Conservation (phyloP, 345 rosid genomes). For the Rhodomyrtus tomentosa region DNA sequence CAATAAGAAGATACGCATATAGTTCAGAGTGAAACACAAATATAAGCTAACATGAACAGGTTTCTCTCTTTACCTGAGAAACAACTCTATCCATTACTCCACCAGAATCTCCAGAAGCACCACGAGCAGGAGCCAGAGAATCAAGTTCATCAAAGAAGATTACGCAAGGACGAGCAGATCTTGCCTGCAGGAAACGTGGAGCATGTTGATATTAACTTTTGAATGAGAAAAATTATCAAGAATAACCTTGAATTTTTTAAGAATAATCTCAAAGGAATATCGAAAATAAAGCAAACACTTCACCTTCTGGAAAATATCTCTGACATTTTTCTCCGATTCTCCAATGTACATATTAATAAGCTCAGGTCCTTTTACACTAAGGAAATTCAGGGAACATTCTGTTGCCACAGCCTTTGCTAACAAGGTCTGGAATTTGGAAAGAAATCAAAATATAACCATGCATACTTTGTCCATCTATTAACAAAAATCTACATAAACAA, state of each 20-base stretch:
- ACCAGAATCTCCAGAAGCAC: slow-evolving; percentile 97
- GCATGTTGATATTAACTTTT: background rate
- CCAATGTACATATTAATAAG: slow-evolving; percentile 99
- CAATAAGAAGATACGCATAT: background rate
- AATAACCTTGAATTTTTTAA: background rate
- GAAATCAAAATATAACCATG: background rate
- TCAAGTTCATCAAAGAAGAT: slow-evolving; percentile 97
- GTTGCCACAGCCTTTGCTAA: slow-evolving; percentile 99
- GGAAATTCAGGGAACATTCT: slow-evolving; percentile 90
- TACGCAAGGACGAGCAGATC: slow-evolving; percentile 94
- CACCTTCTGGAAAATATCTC: slow-evolving; percentile 96
- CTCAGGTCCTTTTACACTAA: slow-evolving; percentile 97
- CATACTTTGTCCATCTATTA: background rate
- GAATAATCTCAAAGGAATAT: background rate
- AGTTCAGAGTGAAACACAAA: background rate
- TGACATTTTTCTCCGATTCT: slow-evolving; percentile 92
- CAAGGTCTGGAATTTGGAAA: slow-evolving; percentile 49
- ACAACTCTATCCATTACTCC: slow-evolving; percentile 99
- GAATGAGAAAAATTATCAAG: background rate
- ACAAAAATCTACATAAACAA: background rate
- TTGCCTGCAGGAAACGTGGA: slow-evolving; percentile 41
- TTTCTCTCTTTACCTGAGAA: slow-evolving; percentile 55
- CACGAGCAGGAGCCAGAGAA: slow-evolving; percentile 99
- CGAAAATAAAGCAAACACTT: background rate
- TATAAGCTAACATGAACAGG: background rate